Base-by-base conservation (phyloP, 208 protist species). In the Trypanosoma mega region DNA sequence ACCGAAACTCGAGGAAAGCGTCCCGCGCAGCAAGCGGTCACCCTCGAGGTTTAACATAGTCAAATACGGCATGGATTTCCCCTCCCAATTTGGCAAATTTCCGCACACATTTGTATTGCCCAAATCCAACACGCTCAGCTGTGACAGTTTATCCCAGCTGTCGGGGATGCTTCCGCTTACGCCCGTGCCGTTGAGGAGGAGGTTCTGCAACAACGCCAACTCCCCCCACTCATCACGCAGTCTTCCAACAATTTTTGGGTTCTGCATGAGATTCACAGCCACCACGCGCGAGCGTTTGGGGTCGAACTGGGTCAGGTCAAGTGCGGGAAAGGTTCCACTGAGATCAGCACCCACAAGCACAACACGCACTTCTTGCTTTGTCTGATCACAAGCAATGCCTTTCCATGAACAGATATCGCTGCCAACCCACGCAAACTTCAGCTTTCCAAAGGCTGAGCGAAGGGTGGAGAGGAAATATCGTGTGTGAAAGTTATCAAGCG, bases 101-200 rank as follows among this genome's bases (percentile, higher is more conserved):
- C 63, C 57, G 62, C 74, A 80, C 24, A 68, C 68, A 63, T 63
- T 72, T 12, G 74, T 80, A 41, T 72, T 65, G 20, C 63, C 61
- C 33, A 75, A 54, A 59, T 71, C 61, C 12, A 79, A 16, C 18
- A 27, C 47, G 8, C 30, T 41, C 45, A 79, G 62, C 30, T 50
- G 47, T 16, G 60, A 16, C 37, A 79, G 62, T 44, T 44, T 34
- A 31, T 71, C 62, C 73, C 73, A 79, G n/a, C 27, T 11, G 62
- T 72, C 58, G n/a, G 73, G 73, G 50, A 79, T 66, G 31, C 55
- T 58, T 31, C 73, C 73, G 21, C 31, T 21, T 7, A 80, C 59
- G 16, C 58, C 55, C 23, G 69, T 76, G 55, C 20, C 9, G 31
- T 63, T 41, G 44, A 76, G 61, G 52, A 66, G 39, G 16, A 81